Percentiles rank a stretch among this genome's conserved stretches.
Evolutionary conservation across 495 filamentous ascomycete genomes (phyloP).

Genomic region (Cryomyces antarcticus): DNA sequence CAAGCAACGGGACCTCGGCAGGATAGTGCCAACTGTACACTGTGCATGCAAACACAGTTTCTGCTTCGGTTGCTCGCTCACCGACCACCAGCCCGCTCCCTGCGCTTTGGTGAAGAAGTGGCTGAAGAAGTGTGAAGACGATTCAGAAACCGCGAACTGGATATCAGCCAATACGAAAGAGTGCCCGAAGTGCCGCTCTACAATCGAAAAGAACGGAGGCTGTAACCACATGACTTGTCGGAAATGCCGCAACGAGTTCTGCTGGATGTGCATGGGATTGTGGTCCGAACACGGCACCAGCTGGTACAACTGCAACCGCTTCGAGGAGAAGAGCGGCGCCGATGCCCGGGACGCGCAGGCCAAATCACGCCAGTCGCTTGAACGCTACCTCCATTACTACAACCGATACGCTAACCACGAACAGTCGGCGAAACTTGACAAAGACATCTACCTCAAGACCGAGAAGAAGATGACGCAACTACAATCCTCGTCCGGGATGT

Average conservation of each 20-base stretch:
- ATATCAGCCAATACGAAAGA: constrained; percentile 98
- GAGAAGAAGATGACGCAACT: constrained; percentile 98
- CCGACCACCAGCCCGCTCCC: constrained; percentile 83
- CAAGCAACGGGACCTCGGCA: constrained; percentile 63
- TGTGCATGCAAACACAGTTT: constrained; percentile 72
- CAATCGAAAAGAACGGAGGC: constrained; percentile 97
- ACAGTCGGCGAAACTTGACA: constrained; percentile 90
- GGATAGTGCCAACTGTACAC: constrained; percentile 71
- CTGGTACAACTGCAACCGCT: constrained; percentile 98
- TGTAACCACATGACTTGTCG: constrained; percentile 99
- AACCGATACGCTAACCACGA: constrained; percentile 98
- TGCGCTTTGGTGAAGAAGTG: constrained; percentile 85
- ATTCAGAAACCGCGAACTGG: constrained; percentile 97
- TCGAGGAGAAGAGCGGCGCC: constrained; percentile 80
- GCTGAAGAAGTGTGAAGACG: constrained; percentile 96
- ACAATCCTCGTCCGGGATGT: constrained; percentile 82
- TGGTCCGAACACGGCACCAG: constrained; percentile 99
- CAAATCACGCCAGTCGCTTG: constrained; percentile 67
- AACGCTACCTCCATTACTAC: constrained; percentile 94
- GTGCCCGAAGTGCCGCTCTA: constrained; percentile 85
- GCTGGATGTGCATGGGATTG: constrained; percentile 99
- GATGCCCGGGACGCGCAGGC: constrained; percentile 85
- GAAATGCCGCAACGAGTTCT: constrained; percentile 97
- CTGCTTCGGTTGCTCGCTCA: constrained; percentile 89
- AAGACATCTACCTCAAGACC: constrained; percentile 86